These are phyloP conservation scores for Pleurotus djamor DNA, from an alignment of 768 basidiomycete species.

Conservation along the genomic window DNA sequence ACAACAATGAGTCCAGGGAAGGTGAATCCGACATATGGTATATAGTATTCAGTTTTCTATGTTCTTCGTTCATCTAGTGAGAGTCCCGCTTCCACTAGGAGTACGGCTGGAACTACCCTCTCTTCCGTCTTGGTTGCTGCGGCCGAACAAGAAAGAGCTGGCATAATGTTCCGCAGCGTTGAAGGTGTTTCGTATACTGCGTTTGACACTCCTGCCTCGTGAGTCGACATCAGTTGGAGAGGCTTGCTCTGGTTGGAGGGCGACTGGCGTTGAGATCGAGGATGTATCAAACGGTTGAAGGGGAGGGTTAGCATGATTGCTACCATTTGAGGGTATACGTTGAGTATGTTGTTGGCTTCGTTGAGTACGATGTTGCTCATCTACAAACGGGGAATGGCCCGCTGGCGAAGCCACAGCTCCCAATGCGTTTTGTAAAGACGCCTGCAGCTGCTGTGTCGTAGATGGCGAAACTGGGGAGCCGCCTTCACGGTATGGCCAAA, in stretches of 20 bases:
- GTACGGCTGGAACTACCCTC: constrained; percentile 7
- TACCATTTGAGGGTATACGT: neutral
- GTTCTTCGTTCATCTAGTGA: neutral
- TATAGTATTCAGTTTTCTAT: neutral
- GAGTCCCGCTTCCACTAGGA: constrained; percentile 1
- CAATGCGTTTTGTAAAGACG: constrained; percentile 27
- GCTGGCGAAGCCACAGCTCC: constrained; percentile 12
- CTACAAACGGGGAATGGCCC: neutral
- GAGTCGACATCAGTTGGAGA: constrained; percentile 29
- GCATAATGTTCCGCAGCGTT: constrained; percentile 72
- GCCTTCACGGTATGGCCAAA: constrained; percentile 44
- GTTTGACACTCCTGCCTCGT: constrained; percentile 60
- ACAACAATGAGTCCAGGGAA: no score
- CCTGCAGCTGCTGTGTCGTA: constrained; percentile 36
- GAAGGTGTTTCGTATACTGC: constrained; percentile 65
- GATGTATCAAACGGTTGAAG: neutral
- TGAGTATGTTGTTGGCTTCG: neutral
- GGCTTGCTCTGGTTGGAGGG: constrained; percentile 9
- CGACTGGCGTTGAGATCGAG: neutral
- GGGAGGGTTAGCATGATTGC: neutral
- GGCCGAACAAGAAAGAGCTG: constrained; percentile 64
- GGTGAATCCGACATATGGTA: neutral
- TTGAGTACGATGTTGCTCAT: neutral
- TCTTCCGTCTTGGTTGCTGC: constrained; percentile 22
- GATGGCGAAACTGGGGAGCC: constrained; percentile 28